phyloP scores from a whole-genome alignment of 2,329 filamentous ascomycete genomes.

The Fusarium equiseti region DNA sequence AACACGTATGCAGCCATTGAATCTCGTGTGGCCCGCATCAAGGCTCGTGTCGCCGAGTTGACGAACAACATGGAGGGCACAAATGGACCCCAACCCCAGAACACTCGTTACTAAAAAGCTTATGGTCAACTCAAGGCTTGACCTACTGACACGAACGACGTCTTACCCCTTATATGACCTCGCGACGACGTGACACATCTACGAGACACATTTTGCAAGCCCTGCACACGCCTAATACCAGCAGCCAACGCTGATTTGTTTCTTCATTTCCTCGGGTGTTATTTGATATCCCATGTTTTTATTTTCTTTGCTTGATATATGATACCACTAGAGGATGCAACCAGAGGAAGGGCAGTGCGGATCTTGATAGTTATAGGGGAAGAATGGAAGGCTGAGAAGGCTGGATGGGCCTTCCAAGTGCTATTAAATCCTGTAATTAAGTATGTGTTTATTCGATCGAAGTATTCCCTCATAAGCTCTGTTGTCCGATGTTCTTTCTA shows the following conservation, averaged over 20 bases:
- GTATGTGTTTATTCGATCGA: conserved; percentile 28
- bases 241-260: conserved; percentile 42
- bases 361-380: conserved; percentile 36
- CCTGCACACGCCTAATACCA: conserved; percentile 45
- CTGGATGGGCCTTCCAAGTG: conserved; percentile 13
- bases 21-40: conserved; percentile 95
- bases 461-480: not conserved
- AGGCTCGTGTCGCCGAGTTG: conserved; percentile 93
- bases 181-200: conserved; percentile 37
- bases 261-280: conserved; percentile 41
- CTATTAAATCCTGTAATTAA: conserved; percentile 38
- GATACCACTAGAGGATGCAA: conserved; percentile 50
- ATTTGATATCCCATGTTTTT: conserved; percentile 29
- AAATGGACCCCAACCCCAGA: conserved; percentile 51
- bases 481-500: not conserved
- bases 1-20: conserved; percentile 79
- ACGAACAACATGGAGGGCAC: conserved; percentile 83
- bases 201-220: conserved; percentile 40
- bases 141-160: conserved; percentile 8
- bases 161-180: conserved; percentile 35
- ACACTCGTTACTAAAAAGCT: conserved; percentile 36
- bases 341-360: conserved; percentile 42
- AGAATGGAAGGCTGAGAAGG: conserved; percentile 23
- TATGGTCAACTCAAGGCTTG: conserved; percentile 7
- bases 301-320: conserved; percentile 42